Percentiles rank a stretch among this genome's conserved stretches.
phyloP scores from a whole-genome alignment of 2,329 filamentous ascomycete genomes.

The Elsinoe fawcettii region DNA sequence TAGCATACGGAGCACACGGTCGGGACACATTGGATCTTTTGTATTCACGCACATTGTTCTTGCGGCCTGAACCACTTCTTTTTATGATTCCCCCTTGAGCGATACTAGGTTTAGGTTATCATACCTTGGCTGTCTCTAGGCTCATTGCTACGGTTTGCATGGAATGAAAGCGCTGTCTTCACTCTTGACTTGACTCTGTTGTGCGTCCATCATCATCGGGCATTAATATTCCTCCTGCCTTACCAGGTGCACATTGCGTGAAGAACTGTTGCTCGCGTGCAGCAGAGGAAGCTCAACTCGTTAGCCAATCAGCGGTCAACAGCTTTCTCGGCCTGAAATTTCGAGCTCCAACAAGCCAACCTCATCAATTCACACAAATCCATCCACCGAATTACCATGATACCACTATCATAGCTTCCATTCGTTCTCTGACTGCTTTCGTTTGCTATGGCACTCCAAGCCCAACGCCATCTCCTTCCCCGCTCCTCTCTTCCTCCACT shows the following conservation, averaged over 20 bases:
- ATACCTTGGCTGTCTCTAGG: conserved; percentile 11
- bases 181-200: too few species aligned
- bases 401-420: neutral
- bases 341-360: neutral
- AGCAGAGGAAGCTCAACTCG: neutral
- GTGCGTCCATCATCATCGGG: too few species aligned
- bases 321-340: conserved; percentile 2
- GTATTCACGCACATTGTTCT: neutral
- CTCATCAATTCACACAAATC: neutral
- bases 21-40: neutral
- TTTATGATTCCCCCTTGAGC: conserved; percentile 16
- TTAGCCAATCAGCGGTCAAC: neutral
- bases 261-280: neutral
- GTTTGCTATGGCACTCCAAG: neutral
- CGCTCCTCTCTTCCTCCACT: neutral
- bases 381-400: neutral
- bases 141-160: conserved; percentile 9
- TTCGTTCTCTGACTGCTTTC: neutral
- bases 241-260: too few species aligned
- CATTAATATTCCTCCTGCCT: neutral
- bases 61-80: neutral
- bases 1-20: conserved; percentile 2
- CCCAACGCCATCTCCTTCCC: neutral
- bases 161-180: conserved; percentile 13
- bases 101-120: conserved; percentile 10